Evolutionary conservation across 1,284 basidiomycete genomes (phyloP).

Genomic region (Malassezia caprae): DNA sequence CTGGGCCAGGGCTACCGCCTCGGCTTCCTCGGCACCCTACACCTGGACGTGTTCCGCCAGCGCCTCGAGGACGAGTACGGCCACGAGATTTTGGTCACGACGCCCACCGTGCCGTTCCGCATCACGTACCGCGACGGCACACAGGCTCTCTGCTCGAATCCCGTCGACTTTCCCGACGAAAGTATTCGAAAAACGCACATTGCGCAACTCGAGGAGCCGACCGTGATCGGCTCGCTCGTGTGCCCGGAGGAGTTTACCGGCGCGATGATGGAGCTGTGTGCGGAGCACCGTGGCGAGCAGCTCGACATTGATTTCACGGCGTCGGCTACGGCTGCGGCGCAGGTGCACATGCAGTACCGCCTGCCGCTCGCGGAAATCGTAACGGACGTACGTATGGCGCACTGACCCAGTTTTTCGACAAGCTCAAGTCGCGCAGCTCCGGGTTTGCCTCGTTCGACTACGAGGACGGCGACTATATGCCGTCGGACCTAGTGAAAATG

Average conservation of each 20-base stretch:
- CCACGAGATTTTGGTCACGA: constrained; percentile 40
- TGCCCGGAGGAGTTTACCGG: constrained; percentile 45
- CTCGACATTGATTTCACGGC: constrained; percentile 25
- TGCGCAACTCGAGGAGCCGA: constrained; percentile 33
- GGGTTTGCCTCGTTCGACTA: constrained; percentile 47
- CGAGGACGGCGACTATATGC: constrained; percentile 29
- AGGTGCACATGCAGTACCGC: constrained; percentile 38
- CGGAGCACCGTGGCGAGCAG: constrained; percentile 43
- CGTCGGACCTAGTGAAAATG: constrained; percentile 40
- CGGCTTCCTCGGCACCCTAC: constrained; percentile 87
- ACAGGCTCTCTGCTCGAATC: constrained; percentile 31
- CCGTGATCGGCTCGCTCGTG: constrained; percentile 34
- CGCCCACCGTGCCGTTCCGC: constrained; percentile 43
- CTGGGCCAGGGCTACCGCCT: constrained; percentile 89
- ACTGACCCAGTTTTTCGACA: constrained; percentile 35
- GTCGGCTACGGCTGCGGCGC: neutral
- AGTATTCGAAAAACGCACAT: constrained; percentile 27
- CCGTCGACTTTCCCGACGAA: constrained; percentile 42
- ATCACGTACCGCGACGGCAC: constrained; percentile 29
- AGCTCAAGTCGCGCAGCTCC: constrained; percentile 44
- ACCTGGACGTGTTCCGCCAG: constrained; percentile 95
- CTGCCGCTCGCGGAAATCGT: constrained; percentile 44
- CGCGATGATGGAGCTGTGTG: constrained; percentile 46
- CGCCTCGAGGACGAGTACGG: constrained; percentile 87
- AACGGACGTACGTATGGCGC: constrained; percentile 23